phyloP scores from a whole-genome alignment of 257 asterid species.

The Rauvolfia tetraphylla region DNA sequence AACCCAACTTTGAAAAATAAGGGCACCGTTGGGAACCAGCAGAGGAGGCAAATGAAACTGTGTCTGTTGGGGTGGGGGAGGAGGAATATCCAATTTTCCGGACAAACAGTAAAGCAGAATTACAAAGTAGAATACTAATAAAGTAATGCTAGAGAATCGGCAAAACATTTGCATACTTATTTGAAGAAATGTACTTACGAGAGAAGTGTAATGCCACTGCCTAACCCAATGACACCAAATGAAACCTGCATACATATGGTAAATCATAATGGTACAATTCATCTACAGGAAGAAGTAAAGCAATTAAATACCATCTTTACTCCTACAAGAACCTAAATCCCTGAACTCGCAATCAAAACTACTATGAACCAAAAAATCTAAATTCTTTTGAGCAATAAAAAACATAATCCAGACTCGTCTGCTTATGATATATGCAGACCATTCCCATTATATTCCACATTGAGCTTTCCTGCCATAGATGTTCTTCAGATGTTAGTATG shows the following conservation, averaged over 20 bases:
- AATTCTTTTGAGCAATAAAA: not conserved
- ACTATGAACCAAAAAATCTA: not conserved
- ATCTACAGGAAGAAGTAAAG: not conserved
- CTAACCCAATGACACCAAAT: conserved; percentile 86
- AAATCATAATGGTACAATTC: not conserved
- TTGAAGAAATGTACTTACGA: conserved; percentile 55
- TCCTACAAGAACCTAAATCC: not conserved
- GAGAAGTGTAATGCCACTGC: conserved; percentile 77
- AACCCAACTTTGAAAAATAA: conserved; percentile 12
- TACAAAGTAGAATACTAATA: not conserved
- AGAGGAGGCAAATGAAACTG: not conserved
- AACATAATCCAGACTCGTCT: too few relatives aligned
- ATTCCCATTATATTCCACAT: too few relatives aligned
- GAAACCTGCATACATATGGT: conserved; percentile 54
- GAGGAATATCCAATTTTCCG: not conserved
- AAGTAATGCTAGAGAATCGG: not conserved
- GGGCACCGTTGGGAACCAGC: conserved; percentile 3
- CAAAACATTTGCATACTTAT: not conserved
- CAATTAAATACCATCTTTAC: not conserved
- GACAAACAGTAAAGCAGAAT: not conserved
- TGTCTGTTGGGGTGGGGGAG: not conserved
- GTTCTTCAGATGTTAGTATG: too few relatives aligned
- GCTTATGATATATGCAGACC: too few relatives aligned
- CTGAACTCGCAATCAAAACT: not conserved
- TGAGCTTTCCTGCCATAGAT: too few relatives aligned